These are phyloP conservation scores for Ulota crispa DNA, from an alignment of 225 moss, liverwort and hornwort genomes.

Conservation along the genomic window DNA sequence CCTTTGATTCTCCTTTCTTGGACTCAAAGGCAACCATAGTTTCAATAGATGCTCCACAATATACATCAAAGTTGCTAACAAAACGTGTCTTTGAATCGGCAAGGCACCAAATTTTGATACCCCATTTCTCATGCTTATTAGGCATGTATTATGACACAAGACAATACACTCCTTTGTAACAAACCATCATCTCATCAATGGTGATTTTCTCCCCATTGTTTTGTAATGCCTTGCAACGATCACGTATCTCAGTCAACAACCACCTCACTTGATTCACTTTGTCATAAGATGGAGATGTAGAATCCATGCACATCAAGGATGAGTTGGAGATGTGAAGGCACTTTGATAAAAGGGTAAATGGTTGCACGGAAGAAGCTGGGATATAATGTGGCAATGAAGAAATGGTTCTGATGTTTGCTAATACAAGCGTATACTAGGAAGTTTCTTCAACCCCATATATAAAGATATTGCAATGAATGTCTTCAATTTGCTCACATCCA, in stretches of 20 bases:
- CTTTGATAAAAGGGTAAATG: no score
- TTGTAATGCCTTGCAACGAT: neutral
- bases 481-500: neutral
- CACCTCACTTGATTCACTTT: neutral
- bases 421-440: neutral
- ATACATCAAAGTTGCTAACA: neutral
- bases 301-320: no score
- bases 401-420: neutral
- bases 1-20: neutral
- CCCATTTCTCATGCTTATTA: neutral
- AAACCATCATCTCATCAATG: neutral
- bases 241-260: neutral
- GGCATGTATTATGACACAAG: no score
- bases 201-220: neutral
- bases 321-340: no score
- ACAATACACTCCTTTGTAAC: neutral
- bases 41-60: neutral
- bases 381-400: neutral
- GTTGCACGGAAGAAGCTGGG: no score
- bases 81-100: neutral
- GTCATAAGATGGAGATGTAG: neutral
- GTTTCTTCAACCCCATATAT: neutral
- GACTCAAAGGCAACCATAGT: neutral
- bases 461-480: neutral
- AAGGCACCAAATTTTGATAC: neutral